A percentile compares a stretch with the other conserved stretches of the same genome.
phyloP scores from a whole-genome alignment of 768 basidiomycete genomes.

The Auriculariales sp. region DNA sequence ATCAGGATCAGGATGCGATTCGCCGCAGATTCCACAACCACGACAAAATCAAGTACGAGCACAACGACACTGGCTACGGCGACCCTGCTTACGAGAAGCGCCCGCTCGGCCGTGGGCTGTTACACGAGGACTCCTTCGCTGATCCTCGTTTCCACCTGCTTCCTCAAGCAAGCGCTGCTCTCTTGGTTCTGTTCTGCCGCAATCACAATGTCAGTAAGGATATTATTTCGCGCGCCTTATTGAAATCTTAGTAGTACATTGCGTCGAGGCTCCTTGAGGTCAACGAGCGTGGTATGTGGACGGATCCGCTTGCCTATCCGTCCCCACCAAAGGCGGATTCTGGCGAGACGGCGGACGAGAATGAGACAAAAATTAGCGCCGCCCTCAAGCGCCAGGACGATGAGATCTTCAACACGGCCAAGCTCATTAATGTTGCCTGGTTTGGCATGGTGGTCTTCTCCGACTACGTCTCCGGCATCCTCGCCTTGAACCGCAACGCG shows the following conservation, averaged over 20 bases:
- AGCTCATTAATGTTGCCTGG: slow-evolving; percentile 58
- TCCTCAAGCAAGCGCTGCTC: slow-evolving; percentile 56
- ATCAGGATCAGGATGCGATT: slow-evolving; percentile 29
- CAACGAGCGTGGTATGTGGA: slow-evolving; percentile 46
- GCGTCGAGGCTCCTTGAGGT: slow-evolving; percentile 51
- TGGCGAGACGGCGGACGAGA: slow-evolving; percentile 9
- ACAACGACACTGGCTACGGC: slow-evolving; percentile 1
- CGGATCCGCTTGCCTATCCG: slow-evolving; percentile 10
- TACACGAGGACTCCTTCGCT: slow-evolving; percentile 59
- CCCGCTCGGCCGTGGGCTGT: slow-evolving; percentile 49
- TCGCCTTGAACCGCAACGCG: slow-evolving; percentile 53
- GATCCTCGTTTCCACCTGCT: slow-evolving; percentile 51
- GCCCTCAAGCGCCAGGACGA: slow-evolving; percentile 40
- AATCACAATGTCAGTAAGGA: slow-evolving; percentile 51
- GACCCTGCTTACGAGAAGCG: too few species aligned
- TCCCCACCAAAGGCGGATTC: slow-evolving; percentile 5
- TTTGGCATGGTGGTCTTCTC: slow-evolving; percentile 58
- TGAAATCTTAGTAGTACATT: slow-evolving; percentile 34
- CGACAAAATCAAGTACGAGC: neutral
- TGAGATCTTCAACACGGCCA: slow-evolving; percentile 60
- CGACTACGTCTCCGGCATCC: slow-evolving; percentile 65
- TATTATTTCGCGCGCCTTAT: slow-evolving; percentile 5
- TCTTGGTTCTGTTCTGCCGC: slow-evolving; percentile 52
- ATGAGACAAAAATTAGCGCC: slow-evolving; percentile 18
- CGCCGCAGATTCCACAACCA: slow-evolving; percentile 26